Conservation (phyloP, 2,329 filamentous ascomycete genomes). For the Colletotrichum musae region DNA sequence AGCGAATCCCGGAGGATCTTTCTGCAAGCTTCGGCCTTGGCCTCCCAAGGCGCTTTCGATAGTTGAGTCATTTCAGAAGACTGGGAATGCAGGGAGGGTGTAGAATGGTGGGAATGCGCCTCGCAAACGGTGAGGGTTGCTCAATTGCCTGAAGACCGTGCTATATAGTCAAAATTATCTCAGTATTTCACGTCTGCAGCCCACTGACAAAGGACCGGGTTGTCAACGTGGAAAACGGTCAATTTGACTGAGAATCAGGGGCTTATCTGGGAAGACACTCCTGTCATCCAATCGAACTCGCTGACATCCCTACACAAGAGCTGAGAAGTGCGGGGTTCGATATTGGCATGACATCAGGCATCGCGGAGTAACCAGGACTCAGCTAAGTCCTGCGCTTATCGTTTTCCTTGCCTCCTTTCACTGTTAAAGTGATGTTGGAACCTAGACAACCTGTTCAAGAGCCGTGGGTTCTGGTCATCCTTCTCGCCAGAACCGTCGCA, state of each 20-base stretch:
- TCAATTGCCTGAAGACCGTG: too few species aligned
- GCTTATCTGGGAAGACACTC: not conserved
- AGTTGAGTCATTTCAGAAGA: not conserved
- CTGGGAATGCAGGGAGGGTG: too few species aligned
- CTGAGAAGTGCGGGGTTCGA: not conserved
- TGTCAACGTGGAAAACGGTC: too few species aligned
- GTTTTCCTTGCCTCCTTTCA: not conserved
- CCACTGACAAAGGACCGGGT: too few species aligned
- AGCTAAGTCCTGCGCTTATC: not conserved
- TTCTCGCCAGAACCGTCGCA: not conserved
- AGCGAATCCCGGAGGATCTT: conserved; percentile 25
- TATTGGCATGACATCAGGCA: not conserved
- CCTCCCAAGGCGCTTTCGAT: conserved; percentile 17
- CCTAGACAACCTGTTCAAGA: not conserved
- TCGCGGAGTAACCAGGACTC: not conserved
- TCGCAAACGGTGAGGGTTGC: too few species aligned
- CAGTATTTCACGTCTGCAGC: too few species aligned
- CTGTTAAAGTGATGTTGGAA: not conserved
- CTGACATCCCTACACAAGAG: not conserved
- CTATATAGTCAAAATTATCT: too few species aligned
- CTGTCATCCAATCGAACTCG: not conserved
- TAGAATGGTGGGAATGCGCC: too few species aligned
- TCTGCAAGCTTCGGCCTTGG: conserved; percentile 15
- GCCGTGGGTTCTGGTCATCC: not conserved
- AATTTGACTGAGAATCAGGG: too few species aligned